These are phyloP conservation scores for Cryphonectria nitschkei DNA, from an alignment of 2,329 filamentous ascomycete species.

Conservation along the genomic window DNA sequence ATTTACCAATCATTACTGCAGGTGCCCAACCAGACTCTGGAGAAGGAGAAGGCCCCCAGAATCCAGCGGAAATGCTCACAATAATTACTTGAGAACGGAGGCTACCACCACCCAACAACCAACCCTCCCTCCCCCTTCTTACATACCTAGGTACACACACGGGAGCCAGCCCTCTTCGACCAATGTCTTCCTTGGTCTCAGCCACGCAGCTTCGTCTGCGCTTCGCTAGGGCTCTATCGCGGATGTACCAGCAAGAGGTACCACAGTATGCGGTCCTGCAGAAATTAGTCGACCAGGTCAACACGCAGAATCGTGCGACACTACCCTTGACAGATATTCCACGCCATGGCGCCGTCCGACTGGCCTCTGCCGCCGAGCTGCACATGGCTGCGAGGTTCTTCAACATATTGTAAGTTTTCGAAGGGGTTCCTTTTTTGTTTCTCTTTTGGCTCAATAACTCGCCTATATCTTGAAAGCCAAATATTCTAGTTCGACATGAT, in stretches of 20 bases:
- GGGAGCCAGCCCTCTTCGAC: neutral
- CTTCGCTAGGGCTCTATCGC: constrained; percentile 30
- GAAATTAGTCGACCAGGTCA: constrained; percentile 23
- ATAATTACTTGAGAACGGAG: neutral
- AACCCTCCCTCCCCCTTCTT: too few relatives aligned
- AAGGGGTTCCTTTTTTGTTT: neutral
- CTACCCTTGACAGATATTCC: constrained; percentile 20
- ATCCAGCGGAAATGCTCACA: neutral
- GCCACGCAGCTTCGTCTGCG: constrained; percentile 24
- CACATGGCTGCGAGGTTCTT: constrained; percentile 49
- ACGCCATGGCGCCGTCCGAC: constrained; percentile 52
- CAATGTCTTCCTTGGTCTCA: constrained; percentile 11
- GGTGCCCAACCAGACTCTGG: neutral
- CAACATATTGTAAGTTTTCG: constrained; percentile 35
- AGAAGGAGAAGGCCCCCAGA: neutral
- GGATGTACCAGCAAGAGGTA: constrained; percentile 34
- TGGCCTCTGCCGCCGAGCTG: constrained; percentile 50
- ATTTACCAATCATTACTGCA: neutral
- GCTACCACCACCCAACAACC: neutral
- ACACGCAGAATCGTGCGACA: neutral
- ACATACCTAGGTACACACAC: neutral
- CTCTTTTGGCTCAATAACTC: neutral
- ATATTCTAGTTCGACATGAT: neutral
- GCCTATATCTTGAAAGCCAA: neutral
- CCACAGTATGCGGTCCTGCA: constrained; percentile 32